Evolutionary conservation across 2,329 filamentous ascomycete genomes (phyloP).

Genomic region (Verticillium nonalfalfae): DNA sequence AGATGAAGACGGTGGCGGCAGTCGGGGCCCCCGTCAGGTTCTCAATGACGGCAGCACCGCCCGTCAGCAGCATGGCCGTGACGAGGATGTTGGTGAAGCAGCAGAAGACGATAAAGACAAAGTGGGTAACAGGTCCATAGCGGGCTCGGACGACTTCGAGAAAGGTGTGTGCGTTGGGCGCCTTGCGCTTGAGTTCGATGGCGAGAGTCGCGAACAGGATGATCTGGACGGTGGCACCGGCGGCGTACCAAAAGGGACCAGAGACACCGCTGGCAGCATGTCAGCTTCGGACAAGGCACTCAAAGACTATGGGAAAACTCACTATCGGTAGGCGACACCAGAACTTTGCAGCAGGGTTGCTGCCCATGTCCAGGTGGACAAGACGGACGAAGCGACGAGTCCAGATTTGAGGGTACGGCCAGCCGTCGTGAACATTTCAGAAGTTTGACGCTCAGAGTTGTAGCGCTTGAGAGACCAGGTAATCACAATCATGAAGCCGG

Average conservation of each 20-base stretch:
- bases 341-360: conserved; percentile 75
- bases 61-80: conserved; percentile 82
- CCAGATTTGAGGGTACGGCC: conserved; percentile 85
- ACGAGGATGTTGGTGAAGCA: conserved; percentile 77
- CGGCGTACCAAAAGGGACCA: conserved; percentile 55
- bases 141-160: conserved; percentile 77
- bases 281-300: background rate
- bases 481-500: conserved; percentile 43
- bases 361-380: conserved; percentile 91
- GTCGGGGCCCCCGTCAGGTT: conserved; percentile 38
- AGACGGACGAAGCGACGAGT: conserved; percentile 81
- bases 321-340: conserved; percentile 74
- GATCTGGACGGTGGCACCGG: conserved; percentile 78
- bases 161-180: conserved; percentile 81
- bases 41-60: conserved; percentile 43
- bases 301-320: background rate
- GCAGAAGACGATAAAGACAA: conserved; percentile 76
- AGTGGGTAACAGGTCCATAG: conserved; percentile 66
- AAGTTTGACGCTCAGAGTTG: conserved; percentile 69
- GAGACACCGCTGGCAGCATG: conserved; percentile 41
- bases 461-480: conserved; percentile 62
- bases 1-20: conserved; percentile 75
- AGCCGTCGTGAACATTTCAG: conserved; percentile 88
- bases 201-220: conserved; percentile 85
- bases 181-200: conserved; percentile 81